Evolutionary conservation across 805 yeast genomes (phyloP), one percentile per base, ranked within the genome.

Genomic region (Monosporozyma yasuniensis): DNA sequence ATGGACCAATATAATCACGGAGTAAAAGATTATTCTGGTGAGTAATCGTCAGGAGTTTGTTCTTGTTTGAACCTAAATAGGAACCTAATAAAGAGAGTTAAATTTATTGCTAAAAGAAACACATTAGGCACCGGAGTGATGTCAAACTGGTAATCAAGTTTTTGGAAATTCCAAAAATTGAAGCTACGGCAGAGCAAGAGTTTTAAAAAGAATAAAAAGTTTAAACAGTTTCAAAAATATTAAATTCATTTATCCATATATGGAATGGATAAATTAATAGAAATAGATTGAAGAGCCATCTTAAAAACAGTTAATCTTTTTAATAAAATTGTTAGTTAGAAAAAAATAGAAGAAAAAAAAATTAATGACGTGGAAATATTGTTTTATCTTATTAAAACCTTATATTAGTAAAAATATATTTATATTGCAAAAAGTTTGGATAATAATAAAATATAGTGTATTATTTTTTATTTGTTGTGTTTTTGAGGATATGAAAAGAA

Each of bases 31-130:
- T 69, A 74, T 64, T 72, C 74, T 66, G 90, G 83, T 84, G 91
- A 84, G 91, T 84, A 84, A 72, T 67, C 66, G 75, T 78, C 66
- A 74, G 39, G 39, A 30, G 12, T 75, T 56, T 44, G 55, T 68
- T 84, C 88, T 87, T 72, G 95, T 84, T 87, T 89, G 72, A 52
- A 43, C 27, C 84, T 80, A 83, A 86, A 86, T 85, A 83, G 95
- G 90, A 82, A 49, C 54, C 56, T 48, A 52, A 45, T 52, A 55
- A 47, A 35, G 53, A 19, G 47, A 19, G 38, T 23, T 32, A 14
- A 37, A 34, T 34, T 14, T 38, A 38, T 18, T 19, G 30, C 30
- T 44, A 25, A 34, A 43, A 19, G 5, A 43, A n/a, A 38, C 43
- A 46, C 55, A 53, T 42, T 35, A 48, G 54, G 55, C 51, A 47